These are phyloP conservation scores for Vicia faba DNA, from an alignment of 306 rosid genomes.

Conservation along the genomic window DNA sequence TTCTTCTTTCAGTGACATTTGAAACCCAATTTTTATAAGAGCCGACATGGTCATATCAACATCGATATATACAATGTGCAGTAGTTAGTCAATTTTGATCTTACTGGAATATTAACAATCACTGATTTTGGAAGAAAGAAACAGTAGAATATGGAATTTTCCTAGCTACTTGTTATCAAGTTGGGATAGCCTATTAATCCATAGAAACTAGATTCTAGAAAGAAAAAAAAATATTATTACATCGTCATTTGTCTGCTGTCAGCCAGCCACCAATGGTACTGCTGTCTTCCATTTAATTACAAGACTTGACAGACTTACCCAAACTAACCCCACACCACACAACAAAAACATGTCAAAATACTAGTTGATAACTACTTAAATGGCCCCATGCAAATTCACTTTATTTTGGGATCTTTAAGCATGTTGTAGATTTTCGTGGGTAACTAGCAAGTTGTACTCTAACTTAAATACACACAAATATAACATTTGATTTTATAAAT, in stretches of 20 bases:
- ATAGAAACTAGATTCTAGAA: too few relatives aligned
- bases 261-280: not conserved
- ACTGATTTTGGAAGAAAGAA: not conserved
- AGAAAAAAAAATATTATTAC: not conserved
- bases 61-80: not conserved
- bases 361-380: too few relatives aligned
- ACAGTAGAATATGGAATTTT: conserved; percentile 22
- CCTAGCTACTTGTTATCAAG: not conserved
- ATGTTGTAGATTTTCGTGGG: too few relatives aligned
- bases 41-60: not conserved
- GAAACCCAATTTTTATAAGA: too few relatives aligned
- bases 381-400: too few relatives aligned
- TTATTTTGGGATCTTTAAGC: too few relatives aligned
- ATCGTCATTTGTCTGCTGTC: conserved; percentile 1
- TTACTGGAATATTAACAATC: conserved; percentile 27
- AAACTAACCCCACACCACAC: too few relatives aligned
- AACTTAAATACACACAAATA: too few relatives aligned
- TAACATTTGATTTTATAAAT: too few relatives aligned
- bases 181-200: not conserved
- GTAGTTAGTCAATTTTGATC: conserved; percentile 21
- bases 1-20: too few relatives aligned
- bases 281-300: conserved; percentile 19
- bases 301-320: not conserved
- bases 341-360: too few relatives aligned
- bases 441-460: too few relatives aligned